A percentile compares a stretch with the other conserved stretches of the same genome.
Evolutionary conservation across 2,329 filamentous ascomycete species (phyloP).

Genomic region (Calonectria hongkongensis): DNA sequence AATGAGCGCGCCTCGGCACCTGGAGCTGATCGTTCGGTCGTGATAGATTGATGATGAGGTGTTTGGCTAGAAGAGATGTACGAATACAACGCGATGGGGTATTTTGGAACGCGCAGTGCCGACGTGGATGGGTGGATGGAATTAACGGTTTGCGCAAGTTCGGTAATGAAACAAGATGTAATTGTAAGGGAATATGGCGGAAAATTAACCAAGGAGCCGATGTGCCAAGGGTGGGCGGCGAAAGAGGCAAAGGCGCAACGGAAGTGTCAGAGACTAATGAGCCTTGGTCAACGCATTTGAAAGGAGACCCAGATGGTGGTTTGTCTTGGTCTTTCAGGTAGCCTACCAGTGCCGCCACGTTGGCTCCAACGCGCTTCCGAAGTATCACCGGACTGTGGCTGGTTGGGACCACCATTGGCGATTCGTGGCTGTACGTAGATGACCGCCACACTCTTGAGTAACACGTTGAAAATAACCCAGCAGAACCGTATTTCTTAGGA

Average conservation of each 20-base stretch:
- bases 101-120: conserved; percentile 13
- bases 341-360: conserved; percentile 47
- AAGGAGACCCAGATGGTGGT: conserved; percentile 51
- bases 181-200: conserved; percentile 16
- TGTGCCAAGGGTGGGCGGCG: conserved; percentile 27
- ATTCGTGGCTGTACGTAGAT: conserved; percentile 24
- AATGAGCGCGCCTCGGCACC: conserved; percentile 15
- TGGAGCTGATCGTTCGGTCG: conserved; percentile 7
- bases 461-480: no score
- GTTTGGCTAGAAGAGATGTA: conserved; percentile 8
- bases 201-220: conserved; percentile 31
- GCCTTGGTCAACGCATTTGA: conserved; percentile 50
- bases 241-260: conserved; percentile 45
- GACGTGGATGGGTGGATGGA: neutral
- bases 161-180: conserved; percentile 18
- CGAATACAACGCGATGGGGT: conserved; percentile 32
- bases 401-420: neutral
- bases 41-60: neutral
- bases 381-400: conserved; percentile 36
- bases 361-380: conserved; percentile 44
- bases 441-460: conserved; percentile 30
- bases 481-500: no score
- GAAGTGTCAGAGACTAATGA: conserved; percentile 53
- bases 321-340: conserved; percentile 44
- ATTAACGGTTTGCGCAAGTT: conserved; percentile 34